Base-by-base conservation (phyloP, 176 grass and related monocot species). In the Urochloa ruziziensis region DNA sequence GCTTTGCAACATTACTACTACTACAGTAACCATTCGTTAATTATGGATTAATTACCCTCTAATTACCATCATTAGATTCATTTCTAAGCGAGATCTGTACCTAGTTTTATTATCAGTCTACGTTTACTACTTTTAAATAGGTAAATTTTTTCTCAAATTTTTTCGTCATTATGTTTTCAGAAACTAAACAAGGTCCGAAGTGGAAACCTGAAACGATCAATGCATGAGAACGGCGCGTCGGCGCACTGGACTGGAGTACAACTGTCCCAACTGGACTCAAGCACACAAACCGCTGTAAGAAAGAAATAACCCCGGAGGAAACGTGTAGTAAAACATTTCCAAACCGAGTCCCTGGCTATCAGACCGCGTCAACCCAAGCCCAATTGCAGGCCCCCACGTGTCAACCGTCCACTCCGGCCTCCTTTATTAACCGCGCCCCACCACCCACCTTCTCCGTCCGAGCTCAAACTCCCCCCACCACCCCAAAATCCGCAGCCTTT, bases 361-460 rank as follows among this genome's bases (percentile, higher is more conserved):
- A 10, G 48, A 81, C 85, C 52, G n/a, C 52, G 72, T 72, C 80
- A 83, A 78, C 10, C 12, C 2, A 0, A 0, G 9, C n/a, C 86
- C 53, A 71, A 62, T 44, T 7, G 1, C 42, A 62, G 51, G 9
- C 3, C 0, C 34, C 42, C 86, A 46, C 80, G 25, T 62, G 73
- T 10, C 53, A 47, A 35, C 28, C 66, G 2, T 12, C 5, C 2
- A 0, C 53, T 58, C 11, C 49, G 2, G 4, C 71, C 44, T 18
- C 64, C 56, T 10, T 80, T 90, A 73, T 86, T 90, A 90, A 86
- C 73, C 57, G 79, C n/a, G 37, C 72, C 17, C 74, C 53, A 19
- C 24, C 46, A 37, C 33, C 33, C 71, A 39, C 24, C 32, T 39
- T 15, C 77, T 4, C 0, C 39, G 3, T 21, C 32, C 32, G 0